Evolutionary conservation across 2,329 filamentous ascomycete species (phyloP).

Genomic region (Clathrospora elynae): DNA sequence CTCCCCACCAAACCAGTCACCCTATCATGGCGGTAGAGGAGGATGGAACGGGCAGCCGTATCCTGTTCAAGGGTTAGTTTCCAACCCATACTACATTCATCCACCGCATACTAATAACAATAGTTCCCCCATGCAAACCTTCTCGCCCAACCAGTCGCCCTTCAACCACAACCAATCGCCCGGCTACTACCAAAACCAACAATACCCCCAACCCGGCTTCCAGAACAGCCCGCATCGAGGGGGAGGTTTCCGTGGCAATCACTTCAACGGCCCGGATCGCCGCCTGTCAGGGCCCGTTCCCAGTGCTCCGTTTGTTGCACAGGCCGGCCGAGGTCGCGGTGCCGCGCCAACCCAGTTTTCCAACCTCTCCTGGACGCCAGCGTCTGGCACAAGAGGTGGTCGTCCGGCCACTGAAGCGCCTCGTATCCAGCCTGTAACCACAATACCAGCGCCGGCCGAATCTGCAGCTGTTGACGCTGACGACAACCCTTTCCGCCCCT

Average conservation of each 20-base stretch:
- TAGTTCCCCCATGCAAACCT: constrained; percentile 58
- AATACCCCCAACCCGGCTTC: constrained; percentile 62
- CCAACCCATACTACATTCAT: neutral
- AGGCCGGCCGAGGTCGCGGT: constrained; percentile 59
- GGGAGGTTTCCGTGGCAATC: constrained; percentile 64
- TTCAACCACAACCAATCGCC: constrained; percentile 53
- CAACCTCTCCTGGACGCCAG: constrained; percentile 73
- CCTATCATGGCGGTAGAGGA: constrained; percentile 61
- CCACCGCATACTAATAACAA: constrained; percentile 31
- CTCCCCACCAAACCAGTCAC: constrained; percentile 66
- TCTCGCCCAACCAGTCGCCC: constrained; percentile 61
- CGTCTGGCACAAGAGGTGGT: constrained; percentile 59
- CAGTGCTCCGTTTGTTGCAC: constrained; percentile 47
- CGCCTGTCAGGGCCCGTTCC: constrained; percentile 53
- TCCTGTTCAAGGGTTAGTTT: constrained; percentile 57
- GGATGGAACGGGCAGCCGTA: constrained; percentile 57
- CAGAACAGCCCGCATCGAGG: constrained; percentile 58
- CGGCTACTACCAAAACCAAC: constrained; percentile 58
- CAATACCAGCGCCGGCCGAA: constrained; percentile 20
- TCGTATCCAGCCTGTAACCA: constrained; percentile 30
- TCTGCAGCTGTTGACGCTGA: constrained; percentile 56
- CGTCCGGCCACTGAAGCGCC: constrained; percentile 50
- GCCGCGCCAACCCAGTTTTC: constrained; percentile 60
- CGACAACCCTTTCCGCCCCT: constrained; percentile 66
- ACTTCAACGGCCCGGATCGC: constrained; percentile 50